These are phyloP conservation scores for Leishmania tropica DNA, from an alignment of 208 protist species.

Conservation along the genomic window DNA sequence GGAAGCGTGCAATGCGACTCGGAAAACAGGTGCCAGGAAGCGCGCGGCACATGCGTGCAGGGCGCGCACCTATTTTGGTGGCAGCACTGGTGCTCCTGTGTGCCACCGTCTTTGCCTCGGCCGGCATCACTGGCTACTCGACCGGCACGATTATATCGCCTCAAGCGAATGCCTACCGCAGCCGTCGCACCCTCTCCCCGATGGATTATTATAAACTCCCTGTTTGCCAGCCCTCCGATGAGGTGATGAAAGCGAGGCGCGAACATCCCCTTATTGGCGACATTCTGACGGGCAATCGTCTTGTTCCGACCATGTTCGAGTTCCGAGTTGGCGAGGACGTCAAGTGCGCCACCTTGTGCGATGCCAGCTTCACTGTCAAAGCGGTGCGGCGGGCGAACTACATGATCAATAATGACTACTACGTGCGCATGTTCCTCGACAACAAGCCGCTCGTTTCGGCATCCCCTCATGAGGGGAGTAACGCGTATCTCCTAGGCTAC, in stretches of 20 bases:
- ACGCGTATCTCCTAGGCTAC: slow-evolving; percentile 33
- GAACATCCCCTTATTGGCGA: slow-evolving; percentile 93
- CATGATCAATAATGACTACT: slow-evolving; percentile 58
- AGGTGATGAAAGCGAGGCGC: slow-evolving; percentile 32
- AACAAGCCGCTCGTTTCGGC: slow-evolving; percentile 50
- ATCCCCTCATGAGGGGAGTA: not conserved
- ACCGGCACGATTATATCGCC: slow-evolving; percentile 21
- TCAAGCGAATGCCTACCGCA: slow-evolving; percentile 92
- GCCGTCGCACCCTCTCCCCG: slow-evolving; percentile 85
- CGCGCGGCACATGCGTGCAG: not conserved
- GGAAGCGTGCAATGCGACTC: not conserved
- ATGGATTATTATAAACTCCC: slow-evolving; percentile 94
- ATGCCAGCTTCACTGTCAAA: slow-evolving; percentile 16
- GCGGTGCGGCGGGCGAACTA: slow-evolving; percentile 34
- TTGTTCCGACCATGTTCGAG: slow-evolving; percentile 92
- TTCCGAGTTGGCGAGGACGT: slow-evolving; percentile 42
- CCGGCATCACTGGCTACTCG: slow-evolving; percentile 18
- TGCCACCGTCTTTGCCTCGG: not conserved
- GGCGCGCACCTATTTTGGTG: not conserved
- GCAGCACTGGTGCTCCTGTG: slow-evolving; percentile 17
- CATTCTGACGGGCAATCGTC: slow-evolving; percentile 93
- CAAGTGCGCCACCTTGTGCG: slow-evolving; percentile 46
- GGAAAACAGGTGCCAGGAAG: not conserved
- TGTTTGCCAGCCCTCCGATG: slow-evolving; percentile 73
- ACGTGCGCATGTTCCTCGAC: slow-evolving; percentile 71